A percentile compares a stretch with the other conserved stretches of the same genome.
Conservation (phyloP, 176 grass and related monocot species). For the Secale cereale region DNA sequence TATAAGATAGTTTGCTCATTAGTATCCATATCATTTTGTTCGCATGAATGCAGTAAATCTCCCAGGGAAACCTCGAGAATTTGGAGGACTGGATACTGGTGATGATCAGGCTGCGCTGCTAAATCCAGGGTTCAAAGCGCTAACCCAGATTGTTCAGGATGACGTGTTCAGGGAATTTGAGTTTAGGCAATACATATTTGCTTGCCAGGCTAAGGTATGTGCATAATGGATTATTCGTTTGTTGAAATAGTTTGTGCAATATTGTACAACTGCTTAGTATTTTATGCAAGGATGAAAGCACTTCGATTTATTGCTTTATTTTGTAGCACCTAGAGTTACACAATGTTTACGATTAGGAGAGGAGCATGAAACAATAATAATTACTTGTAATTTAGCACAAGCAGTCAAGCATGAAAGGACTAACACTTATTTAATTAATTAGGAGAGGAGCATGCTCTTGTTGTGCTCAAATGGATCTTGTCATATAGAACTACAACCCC, state of each 20-base stretch:
- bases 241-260: constrained; percentile 15
- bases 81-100: constrained; percentile 90
- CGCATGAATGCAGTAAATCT: constrained; percentile 55
- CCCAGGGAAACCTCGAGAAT: constrained; percentile 84
- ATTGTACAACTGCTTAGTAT: constrained; percentile 12
- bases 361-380: not conserved
- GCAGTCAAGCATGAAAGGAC: not conserved
- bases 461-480: constrained; percentile 20
- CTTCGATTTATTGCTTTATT: not conserved
- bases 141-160: constrained; percentile 92
- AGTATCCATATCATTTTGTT: constrained; percentile 18
- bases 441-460: not conserved
- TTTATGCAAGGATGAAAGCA: not conserved
- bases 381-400: not conserved
- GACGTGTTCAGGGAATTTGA: constrained; percentile 97
- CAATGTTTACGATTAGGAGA: not conserved
- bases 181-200: constrained; percentile 98
- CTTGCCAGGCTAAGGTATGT: constrained; percentile 93
- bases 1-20: constrained; percentile 10
- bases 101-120: constrained; percentile 92
- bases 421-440: not conserved
- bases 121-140: constrained; percentile 78
- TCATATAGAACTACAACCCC: not conserved
- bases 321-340: not conserved
- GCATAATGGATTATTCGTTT: constrained; percentile 15